Evolutionary conservation across 805 yeast species (phyloP), one percentile per base, ranked within the genome.

Genomic region (Grigorovia jiainica): DNA sequence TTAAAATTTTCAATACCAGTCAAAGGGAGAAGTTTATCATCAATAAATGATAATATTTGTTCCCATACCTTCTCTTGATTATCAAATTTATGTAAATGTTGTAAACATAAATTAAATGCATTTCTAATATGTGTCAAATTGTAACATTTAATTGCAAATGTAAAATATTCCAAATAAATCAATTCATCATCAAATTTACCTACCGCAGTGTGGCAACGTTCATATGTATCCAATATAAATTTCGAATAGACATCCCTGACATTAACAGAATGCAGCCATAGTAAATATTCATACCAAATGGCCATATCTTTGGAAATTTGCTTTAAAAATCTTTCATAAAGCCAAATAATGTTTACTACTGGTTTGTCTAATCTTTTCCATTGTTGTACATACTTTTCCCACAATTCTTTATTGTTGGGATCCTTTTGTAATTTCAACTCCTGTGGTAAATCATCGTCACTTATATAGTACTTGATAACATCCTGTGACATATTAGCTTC

Each of bases 141-240:
- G 60, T 16, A 61, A 46, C 30, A 71, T 44, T 46, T 60, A 61
- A 31, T 56, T 47, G 76, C 76, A 58, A 70, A 75, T 17, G 62
- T 49, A 35, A 81, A 61, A 43, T 76, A 82, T 45, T 71, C 53
- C 1, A 68, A 61, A 74, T 92, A 74, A 25, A 82, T 70, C 23
- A 64, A 47, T 4, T 70, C 69, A 56, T 79, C 45, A 15, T 41
- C 39, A 16, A 11, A n/a, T 16, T 16, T 20, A 7, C 20, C 20
- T 4, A 34, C 19, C 7, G 33, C 21, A 18, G 59, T 53, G 43
- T 80, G 49, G 17, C 80, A 66, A 20, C 65, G 52, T 36, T 36
- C 30, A 13, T 36, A 38, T 10, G 27, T 19, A 1, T 11, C 5
- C n/a, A 30, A 15, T 3, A 34, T n/a, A 19, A 37, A 31, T 20